phyloP scores from a whole-genome alignment of 1,284 basidiomycete genomes.

The Laetiporus sulphureus region DNA sequence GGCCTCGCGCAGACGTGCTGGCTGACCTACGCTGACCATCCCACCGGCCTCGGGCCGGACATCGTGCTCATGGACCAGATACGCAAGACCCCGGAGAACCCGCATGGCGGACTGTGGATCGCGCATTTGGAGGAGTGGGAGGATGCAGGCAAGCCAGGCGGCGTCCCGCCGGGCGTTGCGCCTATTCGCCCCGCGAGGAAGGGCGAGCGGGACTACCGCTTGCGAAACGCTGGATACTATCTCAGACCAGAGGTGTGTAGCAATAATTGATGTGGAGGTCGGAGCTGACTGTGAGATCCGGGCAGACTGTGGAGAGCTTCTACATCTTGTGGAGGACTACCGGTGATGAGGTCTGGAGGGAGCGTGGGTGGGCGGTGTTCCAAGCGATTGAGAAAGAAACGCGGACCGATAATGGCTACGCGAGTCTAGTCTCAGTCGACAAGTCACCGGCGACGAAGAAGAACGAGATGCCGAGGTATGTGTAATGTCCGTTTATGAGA shows the following conservation, averaged over 20 bases:
- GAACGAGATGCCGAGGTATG: slow-evolving; percentile 67
- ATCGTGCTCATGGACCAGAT: slow-evolving; percentile 25
- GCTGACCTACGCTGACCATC: slow-evolving; percentile 56
- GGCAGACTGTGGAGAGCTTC: slow-evolving; percentile 61
- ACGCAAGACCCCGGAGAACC: slow-evolving; percentile 2
- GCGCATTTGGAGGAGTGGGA: slow-evolving; percentile 48
- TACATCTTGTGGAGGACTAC: slow-evolving; percentile 69
- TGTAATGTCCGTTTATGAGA: background rate
- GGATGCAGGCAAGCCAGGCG: slow-evolving; percentile 29
- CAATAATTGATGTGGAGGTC: background rate
- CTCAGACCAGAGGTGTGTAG: slow-evolving; percentile 56
- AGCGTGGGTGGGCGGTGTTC: slow-evolving; percentile 75
- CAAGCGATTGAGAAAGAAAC: slow-evolving; percentile 57
- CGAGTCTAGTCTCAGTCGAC: slow-evolving; percentile 48
- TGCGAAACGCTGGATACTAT: slow-evolving; percentile 40
- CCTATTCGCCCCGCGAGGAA: slow-evolving; percentile 28
- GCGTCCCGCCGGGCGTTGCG: slow-evolving; percentile 47
- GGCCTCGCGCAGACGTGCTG: slow-evolving; percentile 66
- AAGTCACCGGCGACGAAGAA: slow-evolving; percentile 25
- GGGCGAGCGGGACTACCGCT: slow-evolving; percentile 31
- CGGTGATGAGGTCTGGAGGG: slow-evolving; percentile 61
- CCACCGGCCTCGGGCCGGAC: slow-evolving; percentile 59
- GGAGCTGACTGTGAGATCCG: slow-evolving; percentile 1
- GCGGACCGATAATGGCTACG: slow-evolving; percentile 50
- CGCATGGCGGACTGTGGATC: slow-evolving; percentile 37